Conservation (phyloP, 202 grass and related monocot genomes). For the Musa balbisiana region DNA sequence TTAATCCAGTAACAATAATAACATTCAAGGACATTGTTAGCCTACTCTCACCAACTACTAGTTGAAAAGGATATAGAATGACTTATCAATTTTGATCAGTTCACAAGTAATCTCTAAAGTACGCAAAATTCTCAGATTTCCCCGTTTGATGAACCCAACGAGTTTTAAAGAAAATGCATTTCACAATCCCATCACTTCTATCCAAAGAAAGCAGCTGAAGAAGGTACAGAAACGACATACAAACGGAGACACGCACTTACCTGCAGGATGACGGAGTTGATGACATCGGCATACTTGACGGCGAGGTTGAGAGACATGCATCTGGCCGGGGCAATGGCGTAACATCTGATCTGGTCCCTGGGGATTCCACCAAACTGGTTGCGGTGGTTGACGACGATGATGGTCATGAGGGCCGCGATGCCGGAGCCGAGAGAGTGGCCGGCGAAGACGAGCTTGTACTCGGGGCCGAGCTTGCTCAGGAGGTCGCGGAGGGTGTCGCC, state of each 20-base stretch:
- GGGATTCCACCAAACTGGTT: slow-evolving; percentile 49
- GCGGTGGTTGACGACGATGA: slow-evolving; percentile 72
- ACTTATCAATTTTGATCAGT: neutral
- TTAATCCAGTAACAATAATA: neutral
- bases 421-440: slow-evolving; percentile 95
- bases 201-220: neutral
- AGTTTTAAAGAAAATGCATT: neutral
- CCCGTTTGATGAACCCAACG: neutral
- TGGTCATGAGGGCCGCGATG: slow-evolving; percentile 73
- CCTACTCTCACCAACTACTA: neutral
- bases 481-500: slow-evolving; percentile 37
- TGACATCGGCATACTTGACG: slow-evolving; percentile 95
- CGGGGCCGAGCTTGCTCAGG: slow-evolving; percentile 35
- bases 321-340: slow-evolving; percentile 70
- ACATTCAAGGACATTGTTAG: neutral
- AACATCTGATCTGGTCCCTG: slow-evolving; percentile 56
- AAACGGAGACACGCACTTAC: slow-evolving; percentile 11
- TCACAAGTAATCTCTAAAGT: neutral
- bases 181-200: neutral
- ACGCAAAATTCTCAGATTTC: neutral
- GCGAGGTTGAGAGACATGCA: slow-evolving; percentile 99
- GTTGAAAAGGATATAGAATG: neutral
- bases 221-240: neutral
- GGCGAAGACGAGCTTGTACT: slow-evolving; percentile 62
- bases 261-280: slow-evolving; percentile 89